phyloP scores from a whole-genome alignment of 2,329 filamentous ascomycete species.

The Penicillium brasilianum region DNA sequence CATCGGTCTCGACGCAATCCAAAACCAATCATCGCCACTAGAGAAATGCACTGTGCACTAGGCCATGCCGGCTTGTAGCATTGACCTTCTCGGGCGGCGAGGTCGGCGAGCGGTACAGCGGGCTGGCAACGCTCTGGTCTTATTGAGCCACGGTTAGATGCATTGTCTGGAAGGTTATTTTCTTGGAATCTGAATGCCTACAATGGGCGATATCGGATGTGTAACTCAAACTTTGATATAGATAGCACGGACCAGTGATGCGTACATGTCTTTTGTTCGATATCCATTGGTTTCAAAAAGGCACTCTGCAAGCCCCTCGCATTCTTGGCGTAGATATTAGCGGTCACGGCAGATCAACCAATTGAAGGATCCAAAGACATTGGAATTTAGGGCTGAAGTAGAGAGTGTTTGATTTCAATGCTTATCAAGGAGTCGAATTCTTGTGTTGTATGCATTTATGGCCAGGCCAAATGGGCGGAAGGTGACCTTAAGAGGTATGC shows the following conservation, averaged over 20 bases:
- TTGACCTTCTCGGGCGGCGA: not conserved
- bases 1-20: not conserved
- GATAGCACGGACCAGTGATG: too few relatives aligned
- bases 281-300: not conserved
- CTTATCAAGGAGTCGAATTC: not conserved
- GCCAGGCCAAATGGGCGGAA: not conserved
- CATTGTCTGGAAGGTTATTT: not conserved
- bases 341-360: not conserved
- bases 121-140: not conserved
- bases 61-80: not conserved
- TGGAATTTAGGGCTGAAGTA: too few relatives aligned
- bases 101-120: not conserved
- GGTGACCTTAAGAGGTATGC: not conserved
- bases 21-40: not conserved
- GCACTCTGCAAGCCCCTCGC: not conserved
- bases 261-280: not conserved
- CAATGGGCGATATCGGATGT: not conserved
- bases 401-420: not conserved
- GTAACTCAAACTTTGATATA: not conserved
- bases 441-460: not conserved
- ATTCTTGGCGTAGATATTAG: not conserved
- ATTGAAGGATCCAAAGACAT: not conserved
- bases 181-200: not conserved
- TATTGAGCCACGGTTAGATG: not conserved
- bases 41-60: not conserved